Base-by-base conservation (phyloP, 1,139 yeast genomes). In the Ogataea hybrid region DNA sequence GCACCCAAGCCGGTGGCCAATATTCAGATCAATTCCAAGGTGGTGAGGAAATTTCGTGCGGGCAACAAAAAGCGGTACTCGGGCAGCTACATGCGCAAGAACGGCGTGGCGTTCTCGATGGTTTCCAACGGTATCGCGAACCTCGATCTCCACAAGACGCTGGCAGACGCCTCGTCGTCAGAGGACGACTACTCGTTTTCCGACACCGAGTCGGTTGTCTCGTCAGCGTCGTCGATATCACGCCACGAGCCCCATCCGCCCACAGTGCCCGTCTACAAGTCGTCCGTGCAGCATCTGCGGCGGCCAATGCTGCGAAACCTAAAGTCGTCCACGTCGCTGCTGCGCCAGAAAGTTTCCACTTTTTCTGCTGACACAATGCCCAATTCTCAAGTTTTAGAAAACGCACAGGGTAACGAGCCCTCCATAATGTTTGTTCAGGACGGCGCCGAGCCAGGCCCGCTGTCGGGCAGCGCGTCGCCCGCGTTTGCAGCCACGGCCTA, bases 331-430 rank as follows among this genome's bases (percentile, higher is more conserved):
- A 39, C 37, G 17, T 51, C 58, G 1, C 35, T 54, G 12, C 41
- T 40, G 20, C 39, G 50, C 62, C 59, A 68, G 61, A 57, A 65
- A 21, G 70, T 79, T 37, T 94, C 95, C 0, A 81, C 82, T 42
- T 88, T 88, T 56, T 78, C 87, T 31, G 85, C 95, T 1, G 81
- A 80, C 39, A 83, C 88, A 36, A 75, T 86, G 41, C 96, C 96
- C 1, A 75, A 79, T 43, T 79, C 95, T 0, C 79, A 75, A 51
- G 75, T 86, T 2, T 66, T 81, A 35, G 88, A 81, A 43, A 85
- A 81, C 40, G 87, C 84, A 0, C 76, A 75, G 11, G 86, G 84
- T 10, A 77, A 75, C 39, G 68, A 73, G 46, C 80, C 81, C 5
- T 73, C 84, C 0, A 71, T 80, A 29, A 68, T 77, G 60, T 77